Base-by-base conservation (phyloP, 768 basidiomycete genomes). In the Tylopilus rubrobrunneus region DNA sequence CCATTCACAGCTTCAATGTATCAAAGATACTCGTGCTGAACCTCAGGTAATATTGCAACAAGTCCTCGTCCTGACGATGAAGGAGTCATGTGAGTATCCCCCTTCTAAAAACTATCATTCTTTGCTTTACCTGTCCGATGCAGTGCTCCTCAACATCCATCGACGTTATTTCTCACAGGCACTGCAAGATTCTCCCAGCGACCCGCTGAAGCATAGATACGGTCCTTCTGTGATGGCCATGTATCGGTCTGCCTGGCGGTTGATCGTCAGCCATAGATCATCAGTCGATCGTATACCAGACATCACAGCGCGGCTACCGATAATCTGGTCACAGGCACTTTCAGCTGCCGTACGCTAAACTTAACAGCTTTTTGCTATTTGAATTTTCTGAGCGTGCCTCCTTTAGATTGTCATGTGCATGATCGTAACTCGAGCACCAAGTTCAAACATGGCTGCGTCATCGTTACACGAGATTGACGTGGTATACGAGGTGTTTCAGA, bases 221-320 rank as follows among this genome's bases (percentile, higher is more conserved):
- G 76, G 81, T 0, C 82, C 84, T 1, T 90, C 88, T 1, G 83
- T 88, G 6, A 77, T 86, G 66, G 84, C 88, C 0, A 80, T 81
- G 14, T 89, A 86, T 67, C 83, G 85, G 2, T 85, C 85, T 2
- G 82, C 86, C 5, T 88, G 85, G 82, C 73, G 86, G 15, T 61
- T 87, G 29, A 80, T 84, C 39, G 74, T 78, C 44, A 74, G 74
- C 0, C 69, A 85, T 48, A 69, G 71, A 17, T 65, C 74, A n/a
- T 68, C 75, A 1, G 79, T 77, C 69, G 63, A 65, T 15, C 55
- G 61, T 19, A 67, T 73, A 5, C 76, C 80, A 1, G 66, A 74
- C 2, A 56, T 80, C 6, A 60, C 81, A 5, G 64, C 73, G 8
- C 72, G 86, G 10, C 59, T 82, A 29, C 75, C 73, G 15, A 57